Percentiles rank a stretch among this genome's conserved stretches.
These are phyloP conservation scores for Halenospora varia DNA, from an alignment of 495 filamentous ascomycete species.

Conservation along the genomic window DNA sequence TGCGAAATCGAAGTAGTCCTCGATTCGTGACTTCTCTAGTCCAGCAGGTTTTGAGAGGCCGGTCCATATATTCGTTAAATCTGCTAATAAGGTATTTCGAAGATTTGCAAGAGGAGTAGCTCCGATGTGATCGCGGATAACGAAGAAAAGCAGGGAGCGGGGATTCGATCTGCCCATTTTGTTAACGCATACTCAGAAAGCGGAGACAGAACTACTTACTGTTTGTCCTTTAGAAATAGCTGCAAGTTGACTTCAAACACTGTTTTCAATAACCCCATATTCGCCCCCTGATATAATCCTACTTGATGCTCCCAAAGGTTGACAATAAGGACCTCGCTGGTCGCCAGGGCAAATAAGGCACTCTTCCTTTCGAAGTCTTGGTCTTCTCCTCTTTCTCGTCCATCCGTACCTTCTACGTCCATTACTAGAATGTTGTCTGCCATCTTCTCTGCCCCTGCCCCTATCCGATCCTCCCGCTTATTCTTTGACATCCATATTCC, in stretches of 20 bases:
- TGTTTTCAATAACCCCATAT: slow-evolving; percentile 97
- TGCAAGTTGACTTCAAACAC: slow-evolving; percentile 98
- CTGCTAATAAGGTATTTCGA: slow-evolving; percentile 83
- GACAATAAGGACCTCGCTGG: slow-evolving; percentile 95
- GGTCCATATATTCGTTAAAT: slow-evolving; percentile 87
- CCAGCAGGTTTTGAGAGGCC: slow-evolving; percentile 86
- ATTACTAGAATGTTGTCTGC: slow-evolving; percentile 97
- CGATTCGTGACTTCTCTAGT: slow-evolving; percentile 81
- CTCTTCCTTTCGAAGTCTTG: slow-evolving; percentile 99
- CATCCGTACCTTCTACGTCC: slow-evolving; percentile 98
- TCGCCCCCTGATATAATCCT: slow-evolving; percentile 94
- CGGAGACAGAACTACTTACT: slow-evolving; percentile 48
- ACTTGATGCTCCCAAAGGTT: slow-evolving; percentile 99
- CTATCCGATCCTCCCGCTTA: slow-evolving; percentile 50
- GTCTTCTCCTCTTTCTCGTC: slow-evolving; percentile 92
- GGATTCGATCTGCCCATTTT: slow-evolving; percentile 66
- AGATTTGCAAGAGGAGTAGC: slow-evolving; percentile 85
- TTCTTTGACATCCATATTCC: slow-evolving; percentile 99
- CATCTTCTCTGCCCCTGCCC: slow-evolving; percentile 52
- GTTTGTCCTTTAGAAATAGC: slow-evolving; percentile 89
- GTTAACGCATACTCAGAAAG: slow-evolving; percentile 18
- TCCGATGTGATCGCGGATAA: slow-evolving; percentile 94
- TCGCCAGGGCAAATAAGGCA: slow-evolving; percentile 92
- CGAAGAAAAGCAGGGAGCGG: slow-evolving; percentile 93
- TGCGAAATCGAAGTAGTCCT: slow-evolving; percentile 97